Evolutionary conservation across 2,329 filamentous ascomycete species (phyloP).

Genomic region (Alternaria incomplexa): DNA sequence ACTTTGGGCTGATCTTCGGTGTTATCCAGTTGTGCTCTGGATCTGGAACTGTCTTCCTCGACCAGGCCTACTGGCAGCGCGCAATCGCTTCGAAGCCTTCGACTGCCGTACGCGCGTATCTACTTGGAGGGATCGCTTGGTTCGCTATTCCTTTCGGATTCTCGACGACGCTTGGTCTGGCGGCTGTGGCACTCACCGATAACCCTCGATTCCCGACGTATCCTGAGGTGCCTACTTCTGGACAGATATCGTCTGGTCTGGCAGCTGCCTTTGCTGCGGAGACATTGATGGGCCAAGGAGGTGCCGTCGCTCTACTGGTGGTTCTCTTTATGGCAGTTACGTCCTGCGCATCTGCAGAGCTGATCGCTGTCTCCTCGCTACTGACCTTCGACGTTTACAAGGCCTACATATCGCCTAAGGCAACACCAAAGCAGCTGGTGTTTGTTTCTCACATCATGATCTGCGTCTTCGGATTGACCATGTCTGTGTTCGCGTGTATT

Average conservation of each 20-base stretch:
- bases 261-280: conserved; percentile 39
- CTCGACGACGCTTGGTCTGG: conserved; percentile 55
- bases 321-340: conserved; percentile 47
- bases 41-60: conserved; percentile 49
- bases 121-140: conserved; percentile 55
- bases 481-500: conserved; percentile 49
- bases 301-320: conserved; percentile 37
- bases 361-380: conserved; percentile 50
- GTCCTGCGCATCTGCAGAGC: conserved; percentile 47
- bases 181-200: conserved; percentile 53
- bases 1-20: conserved; percentile 53
- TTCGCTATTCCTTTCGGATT: conserved; percentile 58
- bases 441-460: conserved; percentile 51
- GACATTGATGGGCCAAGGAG: conserved; percentile 37
- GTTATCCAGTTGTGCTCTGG: conserved; percentile 51
- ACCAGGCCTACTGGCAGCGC: conserved; percentile 57
- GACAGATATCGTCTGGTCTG: conserved; percentile 38
- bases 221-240: conserved; percentile 36
- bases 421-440: conserved; percentile 45
- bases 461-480: conserved; percentile 49
- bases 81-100: conserved; percentile 45
- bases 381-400: conserved; percentile 55
- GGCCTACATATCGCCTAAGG: conserved; percentile 49
- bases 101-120: conserved; percentile 36
- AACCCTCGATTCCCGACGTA: conserved; percentile 54